phyloP scores from a whole-genome alignment of 2,329 filamentous ascomycete genomes.

The Hymenoscyphus fructigenus region DNA sequence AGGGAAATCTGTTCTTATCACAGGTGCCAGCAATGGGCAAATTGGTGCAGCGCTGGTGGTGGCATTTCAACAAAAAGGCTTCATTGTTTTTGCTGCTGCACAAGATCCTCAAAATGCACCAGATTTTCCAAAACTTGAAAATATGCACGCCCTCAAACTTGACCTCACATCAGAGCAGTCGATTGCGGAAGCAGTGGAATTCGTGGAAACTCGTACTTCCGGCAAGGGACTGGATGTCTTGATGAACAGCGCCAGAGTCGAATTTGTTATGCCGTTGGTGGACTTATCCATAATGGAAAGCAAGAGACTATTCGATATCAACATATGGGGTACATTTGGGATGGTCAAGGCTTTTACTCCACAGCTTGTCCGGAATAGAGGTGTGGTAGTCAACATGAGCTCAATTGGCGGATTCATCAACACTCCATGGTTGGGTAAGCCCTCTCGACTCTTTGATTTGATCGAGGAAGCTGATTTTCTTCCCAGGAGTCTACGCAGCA shows the following conservation, averaged over 20 bases:
- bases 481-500: conserved; percentile 8
- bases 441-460: neutral
- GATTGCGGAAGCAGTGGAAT: conserved; percentile 3
- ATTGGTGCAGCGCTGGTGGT: conserved; percentile 10
- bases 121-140: neutral
- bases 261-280: conserved; percentile 14
- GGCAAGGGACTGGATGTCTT: conserved; percentile 9
- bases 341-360: conserved; percentile 32
- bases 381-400: conserved; percentile 33
- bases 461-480: neutral
- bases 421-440: conserved; percentile 11
- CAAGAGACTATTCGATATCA: conserved; percentile 15
- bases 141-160: neutral
- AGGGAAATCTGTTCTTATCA: conserved; percentile 9
- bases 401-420: conserved; percentile 14
- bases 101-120: neutral
- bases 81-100: conserved; percentile 10
- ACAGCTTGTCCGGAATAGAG: conserved; percentile 29
- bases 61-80: conserved; percentile 11
- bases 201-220: conserved; percentile 4
- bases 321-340: conserved; percentile 22
- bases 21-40: conserved; percentile 10
- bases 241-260: conserved; percentile 15
- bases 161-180: neutral
- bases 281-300: conserved; percentile 9